Evolutionary conservation across 1,284 basidiomycete genomes (phyloP).

Genomic region (Schizophyllum amplum): DNA sequence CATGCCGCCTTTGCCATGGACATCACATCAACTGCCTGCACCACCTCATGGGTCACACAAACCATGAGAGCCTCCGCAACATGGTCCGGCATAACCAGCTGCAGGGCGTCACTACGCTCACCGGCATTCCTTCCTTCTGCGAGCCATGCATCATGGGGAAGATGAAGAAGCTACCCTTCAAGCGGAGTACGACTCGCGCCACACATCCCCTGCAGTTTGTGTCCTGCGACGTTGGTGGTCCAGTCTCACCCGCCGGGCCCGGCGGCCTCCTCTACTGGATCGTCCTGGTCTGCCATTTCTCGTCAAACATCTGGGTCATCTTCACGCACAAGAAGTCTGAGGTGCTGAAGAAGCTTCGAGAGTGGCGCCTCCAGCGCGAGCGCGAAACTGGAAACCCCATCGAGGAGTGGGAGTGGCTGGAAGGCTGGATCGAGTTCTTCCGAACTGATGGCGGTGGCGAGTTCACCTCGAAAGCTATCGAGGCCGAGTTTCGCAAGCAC

Average conservation of each 20-base stretch:
- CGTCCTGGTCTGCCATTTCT: not conserved
- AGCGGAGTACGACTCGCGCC: slow-evolving; percentile 8
- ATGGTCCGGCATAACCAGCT: not conserved
- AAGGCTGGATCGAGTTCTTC: slow-evolving; percentile 17
- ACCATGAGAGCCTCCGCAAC: not conserved
- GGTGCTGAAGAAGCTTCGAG: not conserved
- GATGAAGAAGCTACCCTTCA: slow-evolving; percentile 19
- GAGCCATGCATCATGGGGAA: slow-evolving; percentile 20
- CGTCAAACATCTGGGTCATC: slow-evolving; percentile 15
- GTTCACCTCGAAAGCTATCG: slow-evolving; percentile 18
- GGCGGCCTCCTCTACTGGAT: slow-evolving; percentile 16
- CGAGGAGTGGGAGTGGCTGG: slow-evolving; percentile 12
- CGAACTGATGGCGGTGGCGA: slow-evolving; percentile 24
- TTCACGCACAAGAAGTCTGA: slow-evolving; percentile 19
- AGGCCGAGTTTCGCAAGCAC: slow-evolving; percentile 14
- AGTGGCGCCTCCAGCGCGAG: no score
- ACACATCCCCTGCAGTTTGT: slow-evolving; percentile 19
- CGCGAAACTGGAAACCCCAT: not conserved
- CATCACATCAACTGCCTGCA: not conserved
- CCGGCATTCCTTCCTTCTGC: slow-evolving; percentile 9
- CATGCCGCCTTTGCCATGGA: not conserved
- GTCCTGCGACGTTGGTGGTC: slow-evolving; percentile 25
- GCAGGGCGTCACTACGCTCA: not conserved
- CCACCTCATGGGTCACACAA: not conserved
- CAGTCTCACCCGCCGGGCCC: slow-evolving; percentile 13